These are phyloP conservation scores for Colletotrichum sansevieriae DNA, from an alignment of 2,329 filamentous ascomycete genomes.

Conservation along the genomic window DNA sequence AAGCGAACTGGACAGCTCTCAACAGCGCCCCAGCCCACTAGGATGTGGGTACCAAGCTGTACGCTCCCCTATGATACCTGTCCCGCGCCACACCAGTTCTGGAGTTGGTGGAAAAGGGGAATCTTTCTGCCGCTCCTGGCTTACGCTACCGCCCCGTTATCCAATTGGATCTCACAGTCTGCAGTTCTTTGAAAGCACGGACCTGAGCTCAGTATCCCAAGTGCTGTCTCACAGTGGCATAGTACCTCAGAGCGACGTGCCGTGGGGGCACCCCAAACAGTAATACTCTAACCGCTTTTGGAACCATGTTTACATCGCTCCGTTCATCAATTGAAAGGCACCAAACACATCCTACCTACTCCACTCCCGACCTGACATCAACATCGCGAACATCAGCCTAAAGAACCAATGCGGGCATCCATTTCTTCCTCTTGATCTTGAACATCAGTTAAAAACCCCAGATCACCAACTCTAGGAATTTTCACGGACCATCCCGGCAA, in stretches of 20 bases:
- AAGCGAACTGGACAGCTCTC: constrained; percentile 40
- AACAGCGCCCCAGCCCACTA: constrained; percentile 30
- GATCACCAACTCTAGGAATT: background rate
- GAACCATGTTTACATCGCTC: constrained; percentile 49
- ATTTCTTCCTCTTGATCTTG: background rate
- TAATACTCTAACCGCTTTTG: constrained; percentile 41
- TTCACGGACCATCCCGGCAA: background rate
- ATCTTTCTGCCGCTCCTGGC: background rate
- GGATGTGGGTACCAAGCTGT: constrained; percentile 6
- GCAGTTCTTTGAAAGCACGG: background rate
- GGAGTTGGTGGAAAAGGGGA: background rate
- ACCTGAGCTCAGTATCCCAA: background rate
- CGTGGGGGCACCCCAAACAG: constrained; percentile 5
- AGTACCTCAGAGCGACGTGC: background rate
- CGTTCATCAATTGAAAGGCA: constrained; percentile 15
- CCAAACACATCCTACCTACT: constrained; percentile 27
- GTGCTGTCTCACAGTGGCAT: background rate
- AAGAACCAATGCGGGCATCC: constrained; percentile 18
- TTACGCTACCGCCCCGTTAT: background rate
- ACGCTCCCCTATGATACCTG: background rate
- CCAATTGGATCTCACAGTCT: background rate
- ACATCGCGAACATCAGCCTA: constrained; percentile 7
- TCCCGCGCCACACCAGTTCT: too few species aligned
- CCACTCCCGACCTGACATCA: constrained; percentile 13
- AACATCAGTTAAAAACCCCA: background rate